Conservation (phyloP, 257 asterid species). For the Solanum megistacrolobum region DNA sequence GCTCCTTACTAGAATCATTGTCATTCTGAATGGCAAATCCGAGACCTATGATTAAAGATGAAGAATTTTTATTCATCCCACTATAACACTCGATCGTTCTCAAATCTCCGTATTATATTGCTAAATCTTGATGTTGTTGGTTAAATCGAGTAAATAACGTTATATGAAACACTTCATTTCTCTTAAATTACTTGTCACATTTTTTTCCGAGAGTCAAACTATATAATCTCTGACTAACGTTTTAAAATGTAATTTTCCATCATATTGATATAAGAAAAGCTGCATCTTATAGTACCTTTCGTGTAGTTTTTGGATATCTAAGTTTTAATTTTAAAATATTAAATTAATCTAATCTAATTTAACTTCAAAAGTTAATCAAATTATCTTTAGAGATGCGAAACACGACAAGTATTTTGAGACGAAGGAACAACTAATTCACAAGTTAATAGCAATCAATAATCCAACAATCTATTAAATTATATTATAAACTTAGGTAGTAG, state of each 20-base stretch:
- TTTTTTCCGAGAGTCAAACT: neutral
- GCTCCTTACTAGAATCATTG: neutral
- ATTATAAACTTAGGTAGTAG: neutral
- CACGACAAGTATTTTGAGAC: neutral
- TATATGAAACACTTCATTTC: neutral
- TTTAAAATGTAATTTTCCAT: neutral
- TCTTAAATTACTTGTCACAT: neutral
- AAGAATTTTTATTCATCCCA: neutral
- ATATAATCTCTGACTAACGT: neutral
- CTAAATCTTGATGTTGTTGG: neutral
- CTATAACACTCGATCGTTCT: neutral
- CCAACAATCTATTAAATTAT: neutral
- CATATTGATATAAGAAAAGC: neutral
- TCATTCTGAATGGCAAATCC: neutral
- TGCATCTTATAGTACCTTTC: neutral
- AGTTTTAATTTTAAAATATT: neutral
- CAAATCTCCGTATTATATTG: neutral
- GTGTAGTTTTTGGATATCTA: neutral
- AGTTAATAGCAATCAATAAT: neutral
- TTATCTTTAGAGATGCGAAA: neutral
- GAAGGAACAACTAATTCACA: neutral
- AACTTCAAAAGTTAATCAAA: too few relatives aligned
- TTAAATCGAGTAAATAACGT: neutral
- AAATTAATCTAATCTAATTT: neutral
- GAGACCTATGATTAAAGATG: neutral